Evolutionary conservation across 208 protist genomes (phyloP).

Genomic region (Crithidia bombi): DNA sequence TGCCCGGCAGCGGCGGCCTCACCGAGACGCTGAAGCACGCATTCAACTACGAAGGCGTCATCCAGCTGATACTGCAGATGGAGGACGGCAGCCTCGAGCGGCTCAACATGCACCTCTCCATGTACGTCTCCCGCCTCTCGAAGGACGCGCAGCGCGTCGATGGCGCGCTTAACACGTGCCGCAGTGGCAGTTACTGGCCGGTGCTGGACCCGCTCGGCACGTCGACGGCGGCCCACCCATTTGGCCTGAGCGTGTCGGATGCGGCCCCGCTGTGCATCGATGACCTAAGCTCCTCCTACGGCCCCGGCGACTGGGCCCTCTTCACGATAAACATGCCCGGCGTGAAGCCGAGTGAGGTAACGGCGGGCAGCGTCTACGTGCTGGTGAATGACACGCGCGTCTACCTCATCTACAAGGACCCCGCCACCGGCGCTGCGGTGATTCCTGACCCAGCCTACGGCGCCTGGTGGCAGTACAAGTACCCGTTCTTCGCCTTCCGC

Average conservation of each 20-base stretch:
- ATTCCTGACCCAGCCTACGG: constrained; percentile 31
- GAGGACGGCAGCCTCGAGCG: constrained; percentile 48
- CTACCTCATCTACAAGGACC: constrained; percentile 68
- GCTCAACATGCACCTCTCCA: constrained; percentile 55
- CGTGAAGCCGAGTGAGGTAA: constrained; percentile 44
- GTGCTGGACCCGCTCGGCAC: constrained; percentile 80
- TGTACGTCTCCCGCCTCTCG: constrained; percentile 72
- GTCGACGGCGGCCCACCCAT: constrained; percentile 66
- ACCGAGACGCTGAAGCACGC: constrained; percentile 39
- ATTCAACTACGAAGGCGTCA: constrained; percentile 67
- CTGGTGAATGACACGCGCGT: constrained; percentile 49
- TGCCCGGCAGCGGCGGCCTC: constrained; percentile 62
- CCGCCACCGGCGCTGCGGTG: constrained; percentile 37
- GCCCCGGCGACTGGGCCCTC: constrained; percentile 81
- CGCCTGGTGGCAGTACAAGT: constrained; percentile 74
- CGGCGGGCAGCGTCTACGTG: constrained; percentile 54
- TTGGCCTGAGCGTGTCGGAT: constrained; percentile 46
- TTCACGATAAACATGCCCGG: constrained; percentile 63
- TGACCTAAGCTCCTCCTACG: constrained; percentile 73
- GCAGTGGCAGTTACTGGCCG: constrained; percentile 77
- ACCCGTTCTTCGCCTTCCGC: constrained; percentile 82
- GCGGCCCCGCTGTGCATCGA: constrained; percentile 64
- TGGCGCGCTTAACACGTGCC: constrained; percentile 64
- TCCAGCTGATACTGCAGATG: constrained; percentile 72
- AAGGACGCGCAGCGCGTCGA: constrained; percentile 47